Percentiles rank a stretch among this genome's conserved stretches.
These are phyloP conservation scores for Mucor irregularis DNA, from an alignment of 371 early-diverging fungal genomes.

Conservation along the genomic window DNA sequence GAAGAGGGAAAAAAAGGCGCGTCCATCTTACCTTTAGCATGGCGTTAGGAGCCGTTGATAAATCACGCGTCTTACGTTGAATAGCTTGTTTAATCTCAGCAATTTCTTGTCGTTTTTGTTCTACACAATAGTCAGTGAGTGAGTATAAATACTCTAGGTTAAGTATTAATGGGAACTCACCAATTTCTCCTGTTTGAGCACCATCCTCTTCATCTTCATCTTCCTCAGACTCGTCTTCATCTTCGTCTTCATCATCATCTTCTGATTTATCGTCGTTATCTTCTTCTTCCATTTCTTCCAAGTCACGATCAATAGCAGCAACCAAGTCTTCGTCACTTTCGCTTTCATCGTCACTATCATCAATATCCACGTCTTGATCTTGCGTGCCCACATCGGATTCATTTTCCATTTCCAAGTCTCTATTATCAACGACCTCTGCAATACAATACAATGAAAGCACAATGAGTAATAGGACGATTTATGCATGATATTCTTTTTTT, in stretches of 20 bases:
- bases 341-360: slow-evolving; percentile 47
- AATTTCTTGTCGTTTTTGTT: slow-evolving; percentile 58
- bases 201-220: slow-evolving; percentile 46
- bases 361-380: slow-evolving; percentile 53
- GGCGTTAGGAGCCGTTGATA: slow-evolving; percentile 47
- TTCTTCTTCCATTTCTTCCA: slow-evolving; percentile 48
- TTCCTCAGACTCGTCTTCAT: slow-evolving; percentile 31
- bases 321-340: slow-evolving; percentile 52
- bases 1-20: neutral
- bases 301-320: slow-evolving; percentile 48
- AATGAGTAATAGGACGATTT: neutral
- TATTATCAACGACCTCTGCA: slow-evolving; percentile 47
- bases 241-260: slow-evolving; percentile 41
- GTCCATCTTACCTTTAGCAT: slow-evolving; percentile 50
- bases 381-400: slow-evolving; percentile 51
- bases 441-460: neutral
- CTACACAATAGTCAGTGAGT: slow-evolving; percentile 11
- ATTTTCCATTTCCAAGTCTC: slow-evolving; percentile 44
- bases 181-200: slow-evolving; percentile 43
- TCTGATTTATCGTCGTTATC: slow-evolving; percentile 50
- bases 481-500: neutral
- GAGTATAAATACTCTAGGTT: neutral
- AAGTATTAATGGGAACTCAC: slow-evolving; percentile 10
- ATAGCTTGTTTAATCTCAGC: slow-evolving; percentile 49
- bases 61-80: slow-evolving; percentile 42